A percentile compares a stretch with the other conserved stretches of the same genome.
These are phyloP conservation scores for Garcia nutans DNA, from an alignment of 345 rosid species.

Conservation along the genomic window DNA sequence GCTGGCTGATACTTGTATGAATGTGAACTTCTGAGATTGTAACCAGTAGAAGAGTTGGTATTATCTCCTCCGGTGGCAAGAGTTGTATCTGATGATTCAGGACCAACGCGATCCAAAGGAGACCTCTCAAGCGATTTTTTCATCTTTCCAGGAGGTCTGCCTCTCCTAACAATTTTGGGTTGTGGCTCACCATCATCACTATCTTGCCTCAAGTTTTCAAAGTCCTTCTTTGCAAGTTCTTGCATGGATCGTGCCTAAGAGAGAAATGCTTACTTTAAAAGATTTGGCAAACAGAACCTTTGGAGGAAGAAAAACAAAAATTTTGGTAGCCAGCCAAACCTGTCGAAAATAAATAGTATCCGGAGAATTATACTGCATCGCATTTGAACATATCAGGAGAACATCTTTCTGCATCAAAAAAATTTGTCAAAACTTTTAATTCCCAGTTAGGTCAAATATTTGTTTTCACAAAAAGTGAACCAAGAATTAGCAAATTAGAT, in stretches of 20 bases:
- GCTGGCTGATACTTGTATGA: conserved; percentile 47
- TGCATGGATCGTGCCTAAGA: conserved; percentile 79
- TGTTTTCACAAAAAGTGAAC: background rate
- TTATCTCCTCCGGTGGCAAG: conserved; percentile 68
- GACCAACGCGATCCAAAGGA: conserved; percentile 49
- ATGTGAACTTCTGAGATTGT: conserved; percentile 64
- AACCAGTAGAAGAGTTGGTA: conserved; percentile 41
- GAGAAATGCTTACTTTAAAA: conserved; percentile 24
- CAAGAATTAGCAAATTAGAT: background rate
- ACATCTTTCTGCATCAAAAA: conserved; percentile 68
- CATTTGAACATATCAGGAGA: conserved; percentile 80
- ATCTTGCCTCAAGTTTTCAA: conserved; percentile 87
- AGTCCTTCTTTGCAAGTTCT: conserved; percentile 90
- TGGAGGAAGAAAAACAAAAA: background rate
- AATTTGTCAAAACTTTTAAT: conserved; percentile 13
- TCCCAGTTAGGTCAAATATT: conserved; percentile 17
- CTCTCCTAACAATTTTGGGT: conserved; percentile 60
- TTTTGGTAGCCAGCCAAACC: conserved; percentile 44
- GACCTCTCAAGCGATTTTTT: conserved; percentile 66
- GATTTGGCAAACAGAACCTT: conserved; percentile 8
- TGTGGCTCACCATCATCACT: conserved; percentile 84
- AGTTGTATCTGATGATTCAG: conserved; percentile 65
- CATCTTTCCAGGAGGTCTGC: conserved; percentile 61
- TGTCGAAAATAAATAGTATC: conserved; percentile 90
- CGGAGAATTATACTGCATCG: conserved; percentile 92